phyloP scores from a whole-genome alignment of 768 basidiomycete genomes.

The Auriscalpium orientale region DNA sequence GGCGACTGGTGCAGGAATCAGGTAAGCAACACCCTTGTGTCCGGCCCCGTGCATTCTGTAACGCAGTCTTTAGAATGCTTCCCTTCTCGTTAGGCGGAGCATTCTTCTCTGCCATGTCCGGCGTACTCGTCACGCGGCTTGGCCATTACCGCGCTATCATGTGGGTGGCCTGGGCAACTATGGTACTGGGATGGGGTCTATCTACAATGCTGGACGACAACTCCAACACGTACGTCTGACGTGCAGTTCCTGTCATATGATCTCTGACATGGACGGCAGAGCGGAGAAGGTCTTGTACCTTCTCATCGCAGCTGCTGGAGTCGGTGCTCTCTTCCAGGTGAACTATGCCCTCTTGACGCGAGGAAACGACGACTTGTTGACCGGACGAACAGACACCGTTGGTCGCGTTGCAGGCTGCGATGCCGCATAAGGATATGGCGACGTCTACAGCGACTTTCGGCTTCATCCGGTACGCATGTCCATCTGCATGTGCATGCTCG shows the following conservation, averaged over 20 bases:
- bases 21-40: constrained; percentile 28
- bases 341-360: neutral
- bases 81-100: constrained; percentile 61
- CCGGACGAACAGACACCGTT: constrained; percentile 35
- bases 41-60: neutral
- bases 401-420: constrained; percentile 72
- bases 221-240: constrained; percentile 30
- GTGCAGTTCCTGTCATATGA: neutral
- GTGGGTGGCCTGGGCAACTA: constrained; percentile 49
- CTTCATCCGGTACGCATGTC: constrained; percentile 43
- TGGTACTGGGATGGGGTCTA: constrained; percentile 59
- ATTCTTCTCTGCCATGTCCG: constrained; percentile 45
- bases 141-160: constrained; percentile 53
- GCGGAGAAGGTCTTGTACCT: constrained; percentile 56
- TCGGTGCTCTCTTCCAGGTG: constrained; percentile 57
- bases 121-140: constrained; percentile 41
- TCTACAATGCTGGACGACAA: constrained; percentile 57
- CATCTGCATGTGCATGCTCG: too few relatives aligned
- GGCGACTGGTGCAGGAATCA: constrained; percentile 61
- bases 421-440: constrained; percentile 82
- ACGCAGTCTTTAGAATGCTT: constrained; percentile 47
- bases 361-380: neutral
- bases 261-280: constrained; percentile 13
- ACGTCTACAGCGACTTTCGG: constrained; percentile 64
- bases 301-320: constrained; percentile 53